Evolutionary conservation across 1,284 basidiomycete genomes (phyloP), one percentile per base, ranked within the genome.

Genomic region (Rhizoctonia solani): DNA sequence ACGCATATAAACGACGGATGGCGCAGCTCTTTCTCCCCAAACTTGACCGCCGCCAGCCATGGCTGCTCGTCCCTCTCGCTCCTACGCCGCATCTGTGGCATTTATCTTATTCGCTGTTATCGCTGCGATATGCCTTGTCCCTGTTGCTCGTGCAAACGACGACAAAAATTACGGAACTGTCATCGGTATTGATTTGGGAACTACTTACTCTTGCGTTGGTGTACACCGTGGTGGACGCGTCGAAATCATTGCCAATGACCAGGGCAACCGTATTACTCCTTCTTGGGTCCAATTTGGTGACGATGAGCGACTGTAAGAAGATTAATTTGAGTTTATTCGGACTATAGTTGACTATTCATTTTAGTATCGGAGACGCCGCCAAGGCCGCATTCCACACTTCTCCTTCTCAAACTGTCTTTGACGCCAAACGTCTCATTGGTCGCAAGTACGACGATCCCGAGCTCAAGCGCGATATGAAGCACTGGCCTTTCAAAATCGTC

Each of bases 201-300:
- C 89, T 70, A 70, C 27, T 67, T 68, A 69, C 13, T 41, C 27
- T 39, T 46, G 50, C 55, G 52, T 66, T 72, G 93, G 94, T 83
- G 92, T 98, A 67, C 92, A 95, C 80, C 89, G 90, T 69, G 89
- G 89, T 70, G 95, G 93, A 73, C 90, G 91, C 73, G 94, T 97
- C 44, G 94, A 98, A 80, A 97, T 96, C 74, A 95, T 96, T 75
- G 92, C 95, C 77, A 97, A 97, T 80, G 95, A 96, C 82, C 94
- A 97, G 78, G 95, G 95, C 78, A 92, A 97, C 81, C 92, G 94
- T 79, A 97, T 96, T 79, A 97, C 95, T 29, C 94, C 95, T 44
- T 97, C 93, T 75, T 95, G 91, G 91, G 95, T 97, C 72, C 83
- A 84, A 71, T 97, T 97, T 81, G 86, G 87, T 54, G 89, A 94